These are phyloP conservation scores for Neofusicoccum parvum DNA, from an alignment of 2,329 filamentous ascomycete genomes.

Conservation along the genomic window DNA sequence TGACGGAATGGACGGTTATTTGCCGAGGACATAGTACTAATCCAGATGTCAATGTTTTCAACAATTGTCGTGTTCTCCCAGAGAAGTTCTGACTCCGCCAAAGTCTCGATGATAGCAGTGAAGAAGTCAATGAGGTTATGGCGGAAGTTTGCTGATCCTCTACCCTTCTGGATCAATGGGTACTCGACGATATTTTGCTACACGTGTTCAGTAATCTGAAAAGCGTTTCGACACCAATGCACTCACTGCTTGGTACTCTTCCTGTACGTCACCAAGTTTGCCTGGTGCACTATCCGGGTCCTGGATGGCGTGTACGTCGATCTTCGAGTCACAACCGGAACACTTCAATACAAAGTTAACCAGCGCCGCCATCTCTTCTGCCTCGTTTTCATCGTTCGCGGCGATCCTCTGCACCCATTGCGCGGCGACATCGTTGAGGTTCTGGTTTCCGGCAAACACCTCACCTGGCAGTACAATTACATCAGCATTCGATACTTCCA, in stretches of 20 bases:
- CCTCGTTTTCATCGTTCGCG: constrained; percentile 54
- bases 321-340: constrained; percentile 77
- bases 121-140: constrained; percentile 79
- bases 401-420: constrained; percentile 57
- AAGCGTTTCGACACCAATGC: neutral
- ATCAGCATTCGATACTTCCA: constrained; percentile 4
- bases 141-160: constrained; percentile 76
- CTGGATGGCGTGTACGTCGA: constrained; percentile 80
- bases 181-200: constrained; percentile 84
- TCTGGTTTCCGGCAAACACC: constrained; percentile 59
- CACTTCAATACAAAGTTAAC: constrained; percentile 66
- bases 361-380: constrained; percentile 47
- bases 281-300: constrained; percentile 85
- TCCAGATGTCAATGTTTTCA: constrained; percentile 88
- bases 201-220: constrained; percentile 22
- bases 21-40: constrained; percentile 87
- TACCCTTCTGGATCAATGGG: constrained; percentile 81
- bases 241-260: constrained; percentile 77
- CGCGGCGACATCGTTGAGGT: constrained; percentile 58
- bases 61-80: constrained; percentile 77
- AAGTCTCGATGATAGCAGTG: constrained; percentile 69
- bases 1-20: constrained; percentile 88
- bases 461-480: constrained; percentile 48
- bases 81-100: constrained; percentile 80
- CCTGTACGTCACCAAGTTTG: constrained; percentile 80